phyloP scores from a whole-genome alignment of 2,329 filamentous ascomycete species.

The Pyrenochaeta sp. region DNA sequence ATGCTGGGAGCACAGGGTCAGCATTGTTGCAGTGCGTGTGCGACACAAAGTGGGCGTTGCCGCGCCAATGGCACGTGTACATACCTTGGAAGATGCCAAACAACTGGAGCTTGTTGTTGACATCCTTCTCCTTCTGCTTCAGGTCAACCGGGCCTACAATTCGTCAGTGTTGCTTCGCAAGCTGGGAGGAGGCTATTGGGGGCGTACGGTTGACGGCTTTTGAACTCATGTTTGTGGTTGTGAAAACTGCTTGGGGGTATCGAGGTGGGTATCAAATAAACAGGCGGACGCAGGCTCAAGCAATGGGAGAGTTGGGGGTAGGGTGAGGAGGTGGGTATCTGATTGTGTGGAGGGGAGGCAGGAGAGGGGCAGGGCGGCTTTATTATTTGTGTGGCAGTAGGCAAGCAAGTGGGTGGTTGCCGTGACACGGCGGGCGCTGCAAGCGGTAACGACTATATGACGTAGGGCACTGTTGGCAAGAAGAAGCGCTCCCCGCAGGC shows the following conservation, averaged over 20 bases:
- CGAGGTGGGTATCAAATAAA: slow-evolving; percentile 42
- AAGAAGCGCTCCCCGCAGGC: too few species aligned
- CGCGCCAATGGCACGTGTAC: slow-evolving; percentile 23
- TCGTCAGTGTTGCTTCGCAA: slow-evolving; percentile 58
- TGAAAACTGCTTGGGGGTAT: slow-evolving; percentile 30
- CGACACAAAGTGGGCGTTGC: neutral
- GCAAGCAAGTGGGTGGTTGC: slow-evolving; percentile 13
- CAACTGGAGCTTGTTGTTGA: slow-evolving; percentile 92
- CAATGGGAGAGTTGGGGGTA: slow-evolving; percentile 22
- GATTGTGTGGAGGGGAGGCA: slow-evolving; percentile 14
- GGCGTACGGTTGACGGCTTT: slow-evolving; percentile 40
- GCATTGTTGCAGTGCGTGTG: slow-evolving; percentile 10
- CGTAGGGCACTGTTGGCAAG: slow-evolving; percentile 5
- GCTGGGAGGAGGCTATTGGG: slow-evolving; percentile 6
- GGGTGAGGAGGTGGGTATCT: slow-evolving; percentile 9
- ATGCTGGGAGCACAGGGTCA: slow-evolving; percentile 65
- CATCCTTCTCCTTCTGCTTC: slow-evolving; percentile 80
- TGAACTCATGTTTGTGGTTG: slow-evolving; percentile 31
- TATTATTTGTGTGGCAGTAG: slow-evolving; percentile 26
- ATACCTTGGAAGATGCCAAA: slow-evolving; percentile 83
- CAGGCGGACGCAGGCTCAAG: slow-evolving; percentile 27
- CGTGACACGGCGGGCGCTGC: slow-evolving; percentile 8
- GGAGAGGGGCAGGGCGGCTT: slow-evolving; percentile 23
- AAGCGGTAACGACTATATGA: slow-evolving; percentile 5
- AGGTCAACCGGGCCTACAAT: slow-evolving; percentile 67